Conservation (phyloP, 805 yeast genomes). For the Saccharomycodes ludwigii region DNA sequence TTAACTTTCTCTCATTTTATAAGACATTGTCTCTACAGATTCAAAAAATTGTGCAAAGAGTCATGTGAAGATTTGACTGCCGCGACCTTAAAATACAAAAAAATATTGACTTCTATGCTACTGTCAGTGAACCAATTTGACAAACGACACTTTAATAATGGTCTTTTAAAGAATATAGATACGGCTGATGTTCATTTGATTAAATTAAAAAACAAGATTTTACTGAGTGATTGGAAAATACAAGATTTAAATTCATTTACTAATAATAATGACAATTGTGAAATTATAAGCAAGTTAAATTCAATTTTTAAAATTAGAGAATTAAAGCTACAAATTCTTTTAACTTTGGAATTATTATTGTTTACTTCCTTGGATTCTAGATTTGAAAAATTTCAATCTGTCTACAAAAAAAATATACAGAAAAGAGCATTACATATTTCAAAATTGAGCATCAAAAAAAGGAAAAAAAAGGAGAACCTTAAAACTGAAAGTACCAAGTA, state of each 20-base stretch:
- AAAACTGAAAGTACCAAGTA: no score
- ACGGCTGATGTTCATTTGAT: constrained; percentile 15
- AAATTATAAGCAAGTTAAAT: constrained; percentile 20
- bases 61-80: constrained; percentile 8
- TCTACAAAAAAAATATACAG: constrained; percentile 14
- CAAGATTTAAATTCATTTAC: neutral
- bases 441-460: constrained; percentile 12
- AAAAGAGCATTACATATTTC: constrained; percentile 23
- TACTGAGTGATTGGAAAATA: neutral
- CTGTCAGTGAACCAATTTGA: constrained; percentile 30
- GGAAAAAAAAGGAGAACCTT: constrained; percentile 17
- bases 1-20: constrained; percentile 28
- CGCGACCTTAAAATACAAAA: constrained; percentile 10
- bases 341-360: constrained; percentile 34
- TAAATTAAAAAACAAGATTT: constrained; percentile 7
- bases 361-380: constrained; percentile 23
- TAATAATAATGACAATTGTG: constrained; percentile 7
- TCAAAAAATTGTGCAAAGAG: constrained; percentile 29
- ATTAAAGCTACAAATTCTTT: constrained; percentile 40
- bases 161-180: constrained; percentile 14
- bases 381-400: constrained; percentile 21
- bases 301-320: constrained; percentile 39
- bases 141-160: constrained; percentile 22
- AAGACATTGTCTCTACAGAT: constrained; percentile 38
- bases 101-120: constrained; percentile 20